Conservation (phyloP, 2,329 filamentous ascomycete species). For the Aspergillus fumigatiaffinis region DNA sequence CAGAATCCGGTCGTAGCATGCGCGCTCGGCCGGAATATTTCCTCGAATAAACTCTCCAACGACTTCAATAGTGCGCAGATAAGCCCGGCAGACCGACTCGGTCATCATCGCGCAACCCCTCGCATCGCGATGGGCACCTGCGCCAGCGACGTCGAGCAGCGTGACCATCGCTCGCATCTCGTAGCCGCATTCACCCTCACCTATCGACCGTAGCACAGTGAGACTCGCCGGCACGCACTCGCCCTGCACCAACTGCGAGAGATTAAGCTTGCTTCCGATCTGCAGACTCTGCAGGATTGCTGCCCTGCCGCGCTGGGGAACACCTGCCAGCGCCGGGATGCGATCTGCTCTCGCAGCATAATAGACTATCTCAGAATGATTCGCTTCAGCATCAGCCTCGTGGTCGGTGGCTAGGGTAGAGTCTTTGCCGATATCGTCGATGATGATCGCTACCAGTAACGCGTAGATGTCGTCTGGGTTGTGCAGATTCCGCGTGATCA, state of each 20-base stretch:
- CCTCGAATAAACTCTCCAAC: slow-evolving; percentile 26
- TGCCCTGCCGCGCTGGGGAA: slow-evolving; percentile 14
- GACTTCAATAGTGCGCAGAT: slow-evolving; percentile 26
- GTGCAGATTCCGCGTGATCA: slow-evolving; percentile 17
- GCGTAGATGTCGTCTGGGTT: slow-evolving; percentile 22
- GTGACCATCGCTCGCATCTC: slow-evolving; percentile 36
- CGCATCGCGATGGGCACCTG: slow-evolving; percentile 33
- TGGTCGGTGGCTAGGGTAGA: slow-evolving; percentile 25
- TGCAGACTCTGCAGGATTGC: slow-evolving; percentile 32
- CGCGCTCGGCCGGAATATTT: slow-evolving; percentile 14
- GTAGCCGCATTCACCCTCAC: slow-evolving; percentile 25
- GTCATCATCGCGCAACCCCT: slow-evolving; percentile 29
- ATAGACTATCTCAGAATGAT: slow-evolving; percentile 33
- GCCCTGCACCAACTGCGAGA: slow-evolving; percentile 38
- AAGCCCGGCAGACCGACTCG: slow-evolving; percentile 31
- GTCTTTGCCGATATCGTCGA: slow-evolving; percentile 41
- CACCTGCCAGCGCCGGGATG: slow-evolving; percentile 25
- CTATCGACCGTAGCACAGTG: slow-evolving; percentile 21
- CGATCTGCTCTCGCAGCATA: slow-evolving; percentile 25
- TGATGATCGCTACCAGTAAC: slow-evolving; percentile 31
- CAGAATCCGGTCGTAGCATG: slow-evolving; percentile 34
- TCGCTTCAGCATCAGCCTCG: slow-evolving; percentile 5
- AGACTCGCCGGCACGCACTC: slow-evolving; percentile 34
- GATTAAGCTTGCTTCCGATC: slow-evolving; percentile 36
- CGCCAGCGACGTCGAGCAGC: slow-evolving; percentile 38